Conservation (phyloP, 2,329 filamentous ascomycete genomes). For the Periconia macrospinosa region DNA sequence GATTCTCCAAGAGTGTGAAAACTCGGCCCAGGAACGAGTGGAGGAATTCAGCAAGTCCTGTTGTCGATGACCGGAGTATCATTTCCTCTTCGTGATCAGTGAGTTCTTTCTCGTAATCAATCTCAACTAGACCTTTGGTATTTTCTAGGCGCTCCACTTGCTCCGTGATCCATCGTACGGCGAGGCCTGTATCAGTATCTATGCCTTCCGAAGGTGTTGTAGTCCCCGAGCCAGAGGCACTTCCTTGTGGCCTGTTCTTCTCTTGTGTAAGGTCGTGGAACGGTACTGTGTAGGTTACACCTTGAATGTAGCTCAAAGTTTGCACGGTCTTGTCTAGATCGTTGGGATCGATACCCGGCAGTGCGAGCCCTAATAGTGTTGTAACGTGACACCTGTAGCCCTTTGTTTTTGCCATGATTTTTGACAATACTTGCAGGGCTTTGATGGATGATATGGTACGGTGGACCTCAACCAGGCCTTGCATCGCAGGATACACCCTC, state of each 20-base stretch:
- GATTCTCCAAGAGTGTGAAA: conserved; percentile 91
- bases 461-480: conserved; percentile 95
- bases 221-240: conserved; percentile 23
- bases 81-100: conserved; percentile 83
- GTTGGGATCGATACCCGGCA: conserved; percentile 97
- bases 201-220: conserved; percentile 37
- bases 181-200: conserved; percentile 57
- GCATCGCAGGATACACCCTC: conserved; percentile 93
- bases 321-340: conserved; percentile 96
- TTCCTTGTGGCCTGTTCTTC: conserved; percentile 26
- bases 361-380: conserved; percentile 83
- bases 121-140: conserved; percentile 79
- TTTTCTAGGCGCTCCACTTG: conserved; percentile 93
- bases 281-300: conserved; percentile 93
- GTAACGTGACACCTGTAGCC: conserved; percentile 98
- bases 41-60: conserved; percentile 90
- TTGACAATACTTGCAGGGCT: conserved; percentile 87
- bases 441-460: conserved; percentile 91
- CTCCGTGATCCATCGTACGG: conserved; percentile 89
- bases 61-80: conserved; percentile 90
- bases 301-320: conserved; percentile 92
- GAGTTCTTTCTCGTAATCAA: conserved; percentile 82
- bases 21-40: conserved; percentile 89
- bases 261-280: conserved; percentile 77
- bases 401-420: conserved; percentile 87